These are phyloP conservation scores for Eremomyces bilateralis DNA, from an alignment of 495 filamentous ascomycete genomes.

Conservation along the genomic window DNA sequence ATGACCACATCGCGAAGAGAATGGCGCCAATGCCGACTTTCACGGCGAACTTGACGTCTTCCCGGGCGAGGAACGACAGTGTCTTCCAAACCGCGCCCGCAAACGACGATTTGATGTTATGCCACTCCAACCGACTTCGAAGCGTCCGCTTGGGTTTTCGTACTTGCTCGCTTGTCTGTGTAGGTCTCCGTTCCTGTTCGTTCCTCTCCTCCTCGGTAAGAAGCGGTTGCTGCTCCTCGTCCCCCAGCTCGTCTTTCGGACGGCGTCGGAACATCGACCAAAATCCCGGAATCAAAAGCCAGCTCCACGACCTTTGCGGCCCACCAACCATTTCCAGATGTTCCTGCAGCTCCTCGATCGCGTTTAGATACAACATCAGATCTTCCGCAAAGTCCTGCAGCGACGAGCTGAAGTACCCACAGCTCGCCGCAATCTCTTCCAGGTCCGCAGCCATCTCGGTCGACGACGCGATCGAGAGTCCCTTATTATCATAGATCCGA, in stretches of 20 bases:
- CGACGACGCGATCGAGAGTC: slow-evolving; percentile 39
- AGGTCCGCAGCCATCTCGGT: slow-evolving; percentile 66
- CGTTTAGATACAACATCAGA: slow-evolving; percentile 57
- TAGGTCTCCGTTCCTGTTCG: too few relatives aligned
- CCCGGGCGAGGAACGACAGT: slow-evolving; percentile 35
- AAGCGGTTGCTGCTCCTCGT: slow-evolving; percentile 7
- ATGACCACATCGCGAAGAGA: slow-evolving; percentile 70
- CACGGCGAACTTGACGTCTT: slow-evolving; percentile 59
- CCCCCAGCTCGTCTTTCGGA: not conserved
- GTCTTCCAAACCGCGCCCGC: too few relatives aligned
- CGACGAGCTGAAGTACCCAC: slow-evolving; percentile 83
- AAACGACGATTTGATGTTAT: too few relatives aligned
- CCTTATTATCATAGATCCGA: slow-evolving; percentile 55
- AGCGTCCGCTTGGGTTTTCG: slow-evolving; percentile 9
- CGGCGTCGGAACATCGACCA: slow-evolving; percentile 30
- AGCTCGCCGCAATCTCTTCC: slow-evolving; percentile 88
- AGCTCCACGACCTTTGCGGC: slow-evolving; percentile 50
- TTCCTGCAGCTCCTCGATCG: slow-evolving; percentile 64
- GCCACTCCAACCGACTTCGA: slow-evolving; percentile 30
- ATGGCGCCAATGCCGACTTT: slow-evolving; percentile 84
- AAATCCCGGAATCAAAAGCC: slow-evolving; percentile 69
- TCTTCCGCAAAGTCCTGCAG: slow-evolving; percentile 78
- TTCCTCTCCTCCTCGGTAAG: too few relatives aligned
- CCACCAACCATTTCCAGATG: slow-evolving; percentile 31
- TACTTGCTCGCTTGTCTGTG: too few relatives aligned